Conservation (phyloP, 2,329 filamentous ascomycete species). For the Polychaeton citri region DNA sequence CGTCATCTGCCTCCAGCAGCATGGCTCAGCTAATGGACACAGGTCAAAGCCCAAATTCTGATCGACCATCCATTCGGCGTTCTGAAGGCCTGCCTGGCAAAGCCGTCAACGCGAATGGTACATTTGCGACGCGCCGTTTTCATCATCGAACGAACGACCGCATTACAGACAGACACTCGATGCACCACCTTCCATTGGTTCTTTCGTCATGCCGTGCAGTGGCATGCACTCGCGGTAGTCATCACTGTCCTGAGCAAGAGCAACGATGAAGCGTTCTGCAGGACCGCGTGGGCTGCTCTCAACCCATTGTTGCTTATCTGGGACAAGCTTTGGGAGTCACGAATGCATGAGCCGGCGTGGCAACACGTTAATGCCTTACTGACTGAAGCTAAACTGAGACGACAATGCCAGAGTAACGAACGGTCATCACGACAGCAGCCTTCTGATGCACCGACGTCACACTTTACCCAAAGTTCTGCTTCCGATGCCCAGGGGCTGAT, state of each 20-base stretch:
- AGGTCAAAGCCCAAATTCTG: slow-evolving; percentile 14
- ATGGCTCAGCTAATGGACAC: background rate
- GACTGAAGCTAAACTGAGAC: background rate
- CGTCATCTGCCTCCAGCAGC: background rate
- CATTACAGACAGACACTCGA: slow-evolving; percentile 7
- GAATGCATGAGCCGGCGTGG: slow-evolving; percentile 14
- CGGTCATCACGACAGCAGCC: background rate
- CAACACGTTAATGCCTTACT: slow-evolving; percentile 13
- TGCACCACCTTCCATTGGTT: slow-evolving; percentile 13
- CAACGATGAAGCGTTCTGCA: slow-evolving; percentile 9
- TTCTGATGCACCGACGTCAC: background rate
- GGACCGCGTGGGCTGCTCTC: slow-evolving; percentile 15
- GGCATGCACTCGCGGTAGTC: slow-evolving; percentile 16
- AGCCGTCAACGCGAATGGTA: background rate
- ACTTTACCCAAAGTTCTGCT: background rate
- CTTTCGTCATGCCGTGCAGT: slow-evolving; percentile 15
- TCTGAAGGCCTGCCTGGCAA: slow-evolving; percentile 8
- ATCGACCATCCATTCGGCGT: slow-evolving; percentile 14
- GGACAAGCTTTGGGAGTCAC: slow-evolving; percentile 12
- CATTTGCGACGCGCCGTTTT: slow-evolving; percentile 8
- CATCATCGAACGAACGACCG: slow-evolving; percentile 12
- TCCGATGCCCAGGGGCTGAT: background rate
- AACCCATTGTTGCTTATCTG: slow-evolving; percentile 13
- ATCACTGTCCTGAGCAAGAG: slow-evolving; percentile 15
- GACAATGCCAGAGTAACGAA: background rate